Conservation (phyloP, 176 grass and related monocot species). For the Phyllostachys edulis region DNA sequence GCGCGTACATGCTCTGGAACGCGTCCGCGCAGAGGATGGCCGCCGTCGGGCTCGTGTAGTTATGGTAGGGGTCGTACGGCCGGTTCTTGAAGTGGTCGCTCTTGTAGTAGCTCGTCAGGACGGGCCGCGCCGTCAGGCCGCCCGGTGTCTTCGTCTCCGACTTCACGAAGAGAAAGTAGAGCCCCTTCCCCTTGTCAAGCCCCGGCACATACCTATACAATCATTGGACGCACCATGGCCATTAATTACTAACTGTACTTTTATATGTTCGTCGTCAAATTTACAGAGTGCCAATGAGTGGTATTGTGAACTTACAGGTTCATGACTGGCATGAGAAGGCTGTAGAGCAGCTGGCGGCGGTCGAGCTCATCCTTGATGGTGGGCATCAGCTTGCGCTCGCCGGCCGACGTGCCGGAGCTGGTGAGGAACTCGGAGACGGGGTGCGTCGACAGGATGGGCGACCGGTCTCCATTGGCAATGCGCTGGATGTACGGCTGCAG, state of each 20-base stretch:
- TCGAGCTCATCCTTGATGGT: slow-evolving; percentile 90
- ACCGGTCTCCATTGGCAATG: slow-evolving; percentile 80
- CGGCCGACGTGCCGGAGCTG: slow-evolving; percentile 94
- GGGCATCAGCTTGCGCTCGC: slow-evolving; percentile 95
- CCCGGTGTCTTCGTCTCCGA: slow-evolving; percentile 90
- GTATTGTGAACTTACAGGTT: slow-evolving; percentile 58
- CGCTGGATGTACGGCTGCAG: slow-evolving; percentile 91
- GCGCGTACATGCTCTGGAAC: slow-evolving; percentile 99
- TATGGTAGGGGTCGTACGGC: slow-evolving; percentile 75
- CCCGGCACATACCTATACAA: slow-evolving; percentile 65
- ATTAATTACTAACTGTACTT: neutral
- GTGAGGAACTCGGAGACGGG: slow-evolving; percentile 98
- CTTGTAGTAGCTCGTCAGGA: slow-evolving; percentile 99
- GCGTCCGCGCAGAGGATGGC: slow-evolving; percentile 91
- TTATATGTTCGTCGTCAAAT: neutral
- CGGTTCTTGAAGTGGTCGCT: slow-evolving; percentile 90
- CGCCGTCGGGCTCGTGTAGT: slow-evolving; percentile 85
- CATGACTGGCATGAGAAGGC: slow-evolving; percentile 93
- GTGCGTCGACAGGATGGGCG: slow-evolving; percentile 75
- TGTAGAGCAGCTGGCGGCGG: slow-evolving; percentile 88
- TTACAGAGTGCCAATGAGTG: neutral
- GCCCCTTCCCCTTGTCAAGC: slow-evolving; percentile 84
- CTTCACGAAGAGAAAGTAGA: slow-evolving; percentile 97
- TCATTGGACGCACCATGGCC: neutral
- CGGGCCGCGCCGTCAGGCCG: slow-evolving; percentile 75